Base-by-base conservation (phyloP, 768 basidiomycete genomes). In the Pisolithus tinctorius region DNA sequence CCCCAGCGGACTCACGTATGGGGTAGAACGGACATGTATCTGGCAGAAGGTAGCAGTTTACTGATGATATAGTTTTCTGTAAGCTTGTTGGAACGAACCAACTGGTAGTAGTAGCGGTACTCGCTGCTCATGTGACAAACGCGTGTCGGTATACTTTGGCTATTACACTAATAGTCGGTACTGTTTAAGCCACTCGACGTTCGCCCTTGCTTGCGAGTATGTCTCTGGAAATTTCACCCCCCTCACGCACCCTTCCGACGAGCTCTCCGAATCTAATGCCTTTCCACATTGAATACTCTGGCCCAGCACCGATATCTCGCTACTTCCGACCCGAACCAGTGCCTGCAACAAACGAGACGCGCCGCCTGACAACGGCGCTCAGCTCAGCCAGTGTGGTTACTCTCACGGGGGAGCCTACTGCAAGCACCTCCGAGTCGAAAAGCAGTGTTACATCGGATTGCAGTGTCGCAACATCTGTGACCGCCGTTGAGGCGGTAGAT, bases 261-360 rank as follows among this genome's bases (percentile, higher is more conserved):
- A 81, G 78, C 44, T 71, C 68, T 2, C 88, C 86, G 1, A 76
- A 83, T 61, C 74, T 93, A 29, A 89, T 93, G 86, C 90, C 90
- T 4, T 93, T 93, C 55, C 81, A 85, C 58, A 82, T 92, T 44
- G 67, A 74, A 11, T 81, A 89, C 65, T 72, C 76, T 9, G 90
- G 90, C 0, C 75, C 76, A 17, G 88, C 89, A 1, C 81, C 83
- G 5, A 71, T 92, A 16, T 84, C 84, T 4, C 83, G 84, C 5
- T 93, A 83, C 64, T 82, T 92, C 64, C 77, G 75, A 42, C 72
- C 83, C 48, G 75, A 75, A 49, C 64, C 71, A 45, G 43, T 13
- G 26, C 43, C 43, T 3, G 62, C 60, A n/a, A 63, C 64, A 4
- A 34, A 61, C 17, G 53, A 61, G 10, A 44, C 54, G 23, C 58